Base-by-base conservation (phyloP, 345 rosid species). In the Physaria fendleri region DNA sequence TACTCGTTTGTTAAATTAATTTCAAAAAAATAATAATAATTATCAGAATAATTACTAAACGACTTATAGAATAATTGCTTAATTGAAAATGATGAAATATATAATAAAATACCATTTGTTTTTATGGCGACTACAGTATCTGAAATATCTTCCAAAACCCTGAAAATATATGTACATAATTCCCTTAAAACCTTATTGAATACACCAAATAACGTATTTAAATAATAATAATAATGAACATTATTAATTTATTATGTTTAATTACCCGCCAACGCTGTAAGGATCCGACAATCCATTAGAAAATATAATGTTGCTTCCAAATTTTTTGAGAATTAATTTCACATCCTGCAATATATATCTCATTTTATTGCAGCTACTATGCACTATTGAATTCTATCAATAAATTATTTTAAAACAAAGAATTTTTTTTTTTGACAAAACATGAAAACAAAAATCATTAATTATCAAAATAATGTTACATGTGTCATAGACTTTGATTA, bases 291-390 rank as follows among this genome's bases (percentile, higher is more conserved):
- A 48, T 48, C 85, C 79, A 55, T 78, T 73, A 29, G 85, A 71
- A 47, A 76, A 81, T 7, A 81, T 76, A 11, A 81, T 81, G 75
- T 81, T 76, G 81, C 77, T 78, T 21, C 71, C 82, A 52, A 81
- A 81, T 42, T 42, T 64, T 48, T 24, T 33, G 0, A 74, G 78
- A 8, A 70, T 69, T 28, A 75, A 58, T 50, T 74, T 78, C 59
- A 78, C 61, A 56, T 74, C 69, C 86, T 76, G 77, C 43, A 59
- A 40, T 13, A 16, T 16, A 43, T 37, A 45, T 24, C n/a, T n/a
- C n/a, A n/a, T n/a, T n/a, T n/a, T n/a, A n/a, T n/a, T n/a, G n/a
- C n/a, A n/a, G n/a, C n/a, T n/a, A n/a, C n/a, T n/a, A n/a, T n/a
- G n/a, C n/a, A n/a, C n/a, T n/a, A n/a, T n/a, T n/a, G n/a, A n/a